Evolutionary conservation across 2,329 filamentous ascomycete species (phyloP).

Genomic region (Lecanicillium sp.): DNA sequence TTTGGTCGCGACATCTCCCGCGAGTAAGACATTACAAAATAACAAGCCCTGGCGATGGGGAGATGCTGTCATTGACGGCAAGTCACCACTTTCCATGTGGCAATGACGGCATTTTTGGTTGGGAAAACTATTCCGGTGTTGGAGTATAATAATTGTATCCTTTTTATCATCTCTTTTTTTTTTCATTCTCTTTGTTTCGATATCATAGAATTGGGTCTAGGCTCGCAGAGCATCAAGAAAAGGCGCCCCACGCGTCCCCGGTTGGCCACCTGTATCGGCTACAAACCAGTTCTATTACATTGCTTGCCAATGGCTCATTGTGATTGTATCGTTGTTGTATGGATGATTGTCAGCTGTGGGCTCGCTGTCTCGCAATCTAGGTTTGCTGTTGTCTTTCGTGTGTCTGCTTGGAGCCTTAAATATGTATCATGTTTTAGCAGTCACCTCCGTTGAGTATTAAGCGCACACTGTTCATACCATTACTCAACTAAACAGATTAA

Average conservation of each 20-base stretch:
- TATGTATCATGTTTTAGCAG: too few species aligned
- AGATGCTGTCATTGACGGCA: neutral
- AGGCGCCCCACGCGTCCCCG: neutral
- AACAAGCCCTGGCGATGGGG: neutral
- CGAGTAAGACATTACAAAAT: slow-evolving; percentile 46
- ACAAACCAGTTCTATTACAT: slow-evolving; percentile 9
- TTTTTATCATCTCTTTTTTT: too few species aligned
- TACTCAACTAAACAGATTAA: too few species aligned
- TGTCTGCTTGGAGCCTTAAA: too few species aligned
- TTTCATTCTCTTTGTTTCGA: slow-evolving; percentile 10
- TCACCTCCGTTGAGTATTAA: too few species aligned
- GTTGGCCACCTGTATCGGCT: slow-evolving; percentile 11
- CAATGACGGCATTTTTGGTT: slow-evolving; percentile 4
- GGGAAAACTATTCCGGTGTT: slow-evolving; percentile 8
- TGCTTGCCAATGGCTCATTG: neutral
- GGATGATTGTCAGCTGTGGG: too few species aligned
- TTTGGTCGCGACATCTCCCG: slow-evolving; percentile 93
- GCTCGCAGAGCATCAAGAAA: slow-evolving; percentile 14
- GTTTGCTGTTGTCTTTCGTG: too few species aligned
- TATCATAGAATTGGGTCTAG: slow-evolving; percentile 13
- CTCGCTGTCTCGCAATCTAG: too few species aligned
- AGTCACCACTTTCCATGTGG: neutral
- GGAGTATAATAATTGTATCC: slow-evolving; percentile 14
- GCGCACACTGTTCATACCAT: too few species aligned
- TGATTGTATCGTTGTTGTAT: too few species aligned